Base-by-base conservation (phyloP, 306 rosid species). In the Glycine tomentella region DNA sequence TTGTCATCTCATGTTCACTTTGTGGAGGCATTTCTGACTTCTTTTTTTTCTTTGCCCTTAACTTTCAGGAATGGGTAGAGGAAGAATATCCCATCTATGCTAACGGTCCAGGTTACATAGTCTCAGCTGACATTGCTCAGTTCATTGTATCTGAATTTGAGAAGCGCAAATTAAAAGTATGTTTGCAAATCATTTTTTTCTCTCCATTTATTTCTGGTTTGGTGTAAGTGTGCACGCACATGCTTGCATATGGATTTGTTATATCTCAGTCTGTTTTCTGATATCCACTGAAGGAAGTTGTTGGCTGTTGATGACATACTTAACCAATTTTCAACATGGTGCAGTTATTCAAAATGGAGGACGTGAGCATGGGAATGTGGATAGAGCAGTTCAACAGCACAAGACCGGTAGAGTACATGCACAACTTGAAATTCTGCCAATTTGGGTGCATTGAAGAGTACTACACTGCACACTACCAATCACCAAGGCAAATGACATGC, bases 311-410 rank as follows among this genome's bases (percentile, higher is more conserved):
- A 14, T 33, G 63, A 16, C 40, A 36, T 42, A 3, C 20, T 36
- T 59, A 9, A 68, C 8, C 57, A 74, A 57, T 73, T n/a, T n/a
- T 40, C 31, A 20, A 55, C 48, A 64, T 61, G 53, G 64, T 76
- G 86, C 83, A 90, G 97, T 69, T 92, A 63, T 92, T 92, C 76
- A 92, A 92, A 82, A 92, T 92, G 97, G 97, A 92, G 76, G 97
- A 92, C 57, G 97, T 92, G 72, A 90, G 97, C 81, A 90, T 92
- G 97, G 97, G 97, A 82, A 85, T 91, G 97, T 91, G 94, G 97
- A 92, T 92, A 3, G 94, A 88, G 61, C 82, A 86, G 50, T 92
- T 90, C 80, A 92, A 92, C 89, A 76, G 75, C 56, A 61, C 94
- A 73, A 85, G n/a, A 38, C 55, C 81, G 34, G 97, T 92, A 4